phyloP scores from a whole-genome alignment of 768 basidiomycete species.

The Termitomyces heimii region DNA sequence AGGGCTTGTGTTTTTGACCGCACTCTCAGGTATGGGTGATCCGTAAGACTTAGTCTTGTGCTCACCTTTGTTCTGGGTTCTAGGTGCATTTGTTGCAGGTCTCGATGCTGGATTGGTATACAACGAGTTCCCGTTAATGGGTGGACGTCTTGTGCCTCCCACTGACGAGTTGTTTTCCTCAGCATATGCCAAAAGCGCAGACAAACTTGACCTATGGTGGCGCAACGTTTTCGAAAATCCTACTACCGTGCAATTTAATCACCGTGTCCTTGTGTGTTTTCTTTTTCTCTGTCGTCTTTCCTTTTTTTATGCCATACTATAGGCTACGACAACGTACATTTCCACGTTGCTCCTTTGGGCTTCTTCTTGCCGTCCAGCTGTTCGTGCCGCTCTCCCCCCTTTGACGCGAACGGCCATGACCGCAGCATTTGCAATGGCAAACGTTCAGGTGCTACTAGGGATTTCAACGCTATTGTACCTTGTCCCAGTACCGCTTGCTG shows the following conservation, averaged over 20 bases:
- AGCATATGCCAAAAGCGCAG: conserved; percentile 62
- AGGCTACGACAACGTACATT: conserved; percentile 86
- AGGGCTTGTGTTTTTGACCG: conserved; percentile 84
- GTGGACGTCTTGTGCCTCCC: conserved; percentile 79
- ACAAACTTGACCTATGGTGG: conserved; percentile 86
- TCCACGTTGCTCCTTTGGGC: conserved; percentile 60
- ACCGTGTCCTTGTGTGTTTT: conserved; percentile 79
- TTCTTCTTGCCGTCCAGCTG: conserved; percentile 45
- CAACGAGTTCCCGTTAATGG: conserved; percentile 98
- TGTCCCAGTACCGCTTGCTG: conserved; percentile 89
- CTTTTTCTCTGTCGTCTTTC: background rate
- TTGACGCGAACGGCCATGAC: conserved; percentile 44
- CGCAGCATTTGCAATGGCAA: conserved; percentile 72
- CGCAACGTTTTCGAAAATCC: conserved; percentile 97
- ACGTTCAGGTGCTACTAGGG: conserved; percentile 68
- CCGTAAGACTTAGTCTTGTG: background rate
- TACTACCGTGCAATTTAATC: conserved; percentile 95
- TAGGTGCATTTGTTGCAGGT: conserved; percentile 97
- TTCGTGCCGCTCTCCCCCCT: conserved; percentile 65
- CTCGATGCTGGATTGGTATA: conserved; percentile 96
- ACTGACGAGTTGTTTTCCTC: conserved; percentile 73
- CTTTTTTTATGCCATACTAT: background rate
- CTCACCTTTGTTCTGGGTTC: background rate
- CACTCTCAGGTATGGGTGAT: conserved; percentile 70
- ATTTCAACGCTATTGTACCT: conserved; percentile 82